These are phyloP conservation scores for Neostapfia colusana DNA, from an alignment of 176 grass and related monocot species.

Conservation along the genomic window DNA sequence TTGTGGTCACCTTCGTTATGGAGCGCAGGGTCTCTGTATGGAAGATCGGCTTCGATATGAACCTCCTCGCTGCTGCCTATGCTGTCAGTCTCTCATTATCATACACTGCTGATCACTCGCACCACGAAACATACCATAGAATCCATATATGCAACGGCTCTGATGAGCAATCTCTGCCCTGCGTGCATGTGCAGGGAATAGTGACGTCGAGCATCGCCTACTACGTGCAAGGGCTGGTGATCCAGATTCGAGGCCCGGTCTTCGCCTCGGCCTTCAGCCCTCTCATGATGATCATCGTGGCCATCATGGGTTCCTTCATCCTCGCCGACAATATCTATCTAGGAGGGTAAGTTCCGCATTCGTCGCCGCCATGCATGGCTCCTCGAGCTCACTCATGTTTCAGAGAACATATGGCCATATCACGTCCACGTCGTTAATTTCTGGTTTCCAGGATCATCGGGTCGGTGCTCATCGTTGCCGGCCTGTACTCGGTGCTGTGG, in stretches of 20 bases:
- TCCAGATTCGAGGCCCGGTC: constrained; percentile 75
- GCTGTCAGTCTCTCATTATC: constrained; percentile 57
- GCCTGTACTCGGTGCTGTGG: constrained; percentile 94
- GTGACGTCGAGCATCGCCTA: constrained; percentile 99
- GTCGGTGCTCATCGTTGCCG: constrained; percentile 68
- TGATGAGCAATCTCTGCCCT: background rate
- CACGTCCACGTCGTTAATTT: constrained; percentile 15
- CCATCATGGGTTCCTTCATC: constrained; percentile 98
- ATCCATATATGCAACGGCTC: background rate
- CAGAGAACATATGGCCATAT: background rate
- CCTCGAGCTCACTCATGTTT: background rate
- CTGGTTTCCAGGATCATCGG: constrained; percentile 66
- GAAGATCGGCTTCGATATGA: constrained; percentile 97
- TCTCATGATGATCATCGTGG: constrained; percentile 97
- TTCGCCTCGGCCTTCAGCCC: constrained; percentile 98
- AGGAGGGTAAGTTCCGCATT: constrained; percentile 66
- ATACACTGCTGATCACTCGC: background rate
- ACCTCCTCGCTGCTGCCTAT: constrained; percentile 94
- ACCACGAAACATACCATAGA: background rate
- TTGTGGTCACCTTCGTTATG: constrained; percentile 83
- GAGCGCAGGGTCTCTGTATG: constrained; percentile 67
- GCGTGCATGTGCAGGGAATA: constrained; percentile 59
- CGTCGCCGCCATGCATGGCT: background rate
- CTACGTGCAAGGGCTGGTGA: constrained; percentile 96
- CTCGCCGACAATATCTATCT: constrained; percentile 95